phyloP scores from a whole-genome alignment of 1,284 basidiomycete species.

The Apiotrichum gamsii region DNA sequence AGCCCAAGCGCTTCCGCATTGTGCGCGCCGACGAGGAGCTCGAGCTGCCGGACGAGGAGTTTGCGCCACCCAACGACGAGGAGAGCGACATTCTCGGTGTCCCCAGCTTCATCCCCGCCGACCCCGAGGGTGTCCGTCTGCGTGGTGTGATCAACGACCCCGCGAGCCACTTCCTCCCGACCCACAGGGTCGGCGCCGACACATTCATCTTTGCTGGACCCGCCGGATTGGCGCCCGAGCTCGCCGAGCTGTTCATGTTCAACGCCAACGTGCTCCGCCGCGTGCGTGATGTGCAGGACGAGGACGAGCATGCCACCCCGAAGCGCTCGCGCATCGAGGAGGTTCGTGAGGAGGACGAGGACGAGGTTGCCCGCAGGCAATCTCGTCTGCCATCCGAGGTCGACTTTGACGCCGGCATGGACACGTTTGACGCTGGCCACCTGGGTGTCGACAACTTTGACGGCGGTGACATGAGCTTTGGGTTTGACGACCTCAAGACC shows the following conservation, averaged over 20 bases:
- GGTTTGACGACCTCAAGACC: slow-evolving; percentile 1
- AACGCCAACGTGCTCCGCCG: slow-evolving; percentile 54
- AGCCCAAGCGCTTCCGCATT: slow-evolving; percentile 58
- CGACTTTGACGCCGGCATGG: no score
- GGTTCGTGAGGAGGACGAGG: slow-evolving; percentile 8
- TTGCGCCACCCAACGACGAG: slow-evolving; percentile 56
- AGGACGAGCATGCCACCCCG: slow-evolving; percentile 33
- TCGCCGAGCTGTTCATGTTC: slow-evolving; percentile 74
- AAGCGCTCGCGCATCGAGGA: slow-evolving; percentile 28
- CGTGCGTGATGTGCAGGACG: slow-evolving; percentile 43
- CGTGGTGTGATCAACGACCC: slow-evolving; percentile 80
- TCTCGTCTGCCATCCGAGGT: slow-evolving; percentile 14
- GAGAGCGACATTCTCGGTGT: slow-evolving; percentile 67
- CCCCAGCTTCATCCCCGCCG: slow-evolving; percentile 75
- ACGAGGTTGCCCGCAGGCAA: slow-evolving; percentile 56
- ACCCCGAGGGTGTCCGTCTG: slow-evolving; percentile 70
- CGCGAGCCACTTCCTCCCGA: slow-evolving; percentile 74
- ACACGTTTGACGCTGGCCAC: slow-evolving; percentile 11
- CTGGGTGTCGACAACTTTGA: slow-evolving; percentile 11
- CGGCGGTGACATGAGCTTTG: slow-evolving; percentile 17
- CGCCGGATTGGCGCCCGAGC: slow-evolving; percentile 61
- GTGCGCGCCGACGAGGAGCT: slow-evolving; percentile 62
- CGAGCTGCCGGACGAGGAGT: slow-evolving; percentile 68
- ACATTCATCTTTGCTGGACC: slow-evolving; percentile 71
- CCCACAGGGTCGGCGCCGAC: slow-evolving; percentile 60